phyloP scores from a whole-genome alignment of 805 yeast species.

The Kuraishia cidri region DNA sequence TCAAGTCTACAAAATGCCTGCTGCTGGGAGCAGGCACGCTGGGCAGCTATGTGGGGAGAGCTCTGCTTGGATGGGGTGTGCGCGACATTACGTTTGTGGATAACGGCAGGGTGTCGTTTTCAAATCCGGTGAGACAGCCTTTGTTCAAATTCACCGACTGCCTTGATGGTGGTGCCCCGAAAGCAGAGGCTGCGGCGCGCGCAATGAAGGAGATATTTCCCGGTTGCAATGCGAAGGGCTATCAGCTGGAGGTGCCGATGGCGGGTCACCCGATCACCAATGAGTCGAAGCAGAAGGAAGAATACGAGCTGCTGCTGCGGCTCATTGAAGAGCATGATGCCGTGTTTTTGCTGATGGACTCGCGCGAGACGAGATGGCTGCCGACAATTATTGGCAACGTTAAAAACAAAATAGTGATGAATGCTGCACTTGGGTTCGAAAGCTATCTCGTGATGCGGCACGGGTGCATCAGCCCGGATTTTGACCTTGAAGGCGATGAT shows the following conservation, averaged over 20 bases:
- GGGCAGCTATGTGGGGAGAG: constrained; percentile 86
- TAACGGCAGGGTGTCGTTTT: constrained; percentile 79
- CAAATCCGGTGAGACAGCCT: constrained; percentile 95
- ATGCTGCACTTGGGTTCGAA: constrained; percentile 94
- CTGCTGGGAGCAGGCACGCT: constrained; percentile 95
- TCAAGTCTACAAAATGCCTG: constrained; percentile 55
- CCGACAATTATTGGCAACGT: constrained; percentile 79
- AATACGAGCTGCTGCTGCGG: constrained; percentile 41
- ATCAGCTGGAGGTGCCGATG: constrained; percentile 80
- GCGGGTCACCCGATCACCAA: constrained; percentile 80
- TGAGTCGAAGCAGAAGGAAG: constrained; percentile 36
- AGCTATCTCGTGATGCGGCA: constrained; percentile 92
- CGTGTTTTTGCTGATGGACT: constrained; percentile 79
- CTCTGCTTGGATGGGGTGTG: constrained; percentile 92
- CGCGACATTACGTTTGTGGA: constrained; percentile 81
- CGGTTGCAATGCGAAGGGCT: constrained; percentile 56
- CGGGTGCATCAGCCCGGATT: constrained; percentile 36
- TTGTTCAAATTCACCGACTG: constrained; percentile 78
- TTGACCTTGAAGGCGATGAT: constrained; percentile 11
- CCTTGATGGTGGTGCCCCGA: constrained; percentile 61
- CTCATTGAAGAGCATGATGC: constrained; percentile 67
- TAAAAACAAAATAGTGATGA: constrained; percentile 64
- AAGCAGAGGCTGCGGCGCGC: constrained; percentile 73
- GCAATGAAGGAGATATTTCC: constrained; percentile 73
- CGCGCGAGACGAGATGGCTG: constrained; percentile 96